These are phyloP conservation scores for Cynanchum wilfordii DNA, from an alignment of 257 asterid species.

Conservation along the genomic window DNA sequence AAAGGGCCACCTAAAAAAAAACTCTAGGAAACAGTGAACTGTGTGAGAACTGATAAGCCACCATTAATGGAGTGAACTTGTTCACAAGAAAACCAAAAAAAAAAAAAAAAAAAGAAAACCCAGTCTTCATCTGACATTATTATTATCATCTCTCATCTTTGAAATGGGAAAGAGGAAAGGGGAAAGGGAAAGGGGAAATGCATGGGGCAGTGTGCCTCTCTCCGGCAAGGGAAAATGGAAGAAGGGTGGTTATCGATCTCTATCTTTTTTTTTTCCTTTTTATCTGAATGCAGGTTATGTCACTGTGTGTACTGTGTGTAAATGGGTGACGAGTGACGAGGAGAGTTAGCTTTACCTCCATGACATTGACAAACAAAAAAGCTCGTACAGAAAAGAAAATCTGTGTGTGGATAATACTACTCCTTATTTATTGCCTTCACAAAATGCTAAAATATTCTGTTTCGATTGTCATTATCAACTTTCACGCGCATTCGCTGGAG, in stretches of 20 bases:
- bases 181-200: conserved; percentile 5
- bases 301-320: conserved; percentile 12
- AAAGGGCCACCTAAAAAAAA: not conserved
- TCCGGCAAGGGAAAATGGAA: not conserved
- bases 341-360: not conserved
- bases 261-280: not conserved
- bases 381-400: not conserved
- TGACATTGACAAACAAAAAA: conserved; percentile 7
- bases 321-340: conserved; percentile 9
- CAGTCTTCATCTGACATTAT: conserved; percentile 6
- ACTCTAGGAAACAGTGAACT: not conserved
- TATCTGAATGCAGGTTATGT: conserved; percentile 2
- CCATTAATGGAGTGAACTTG: not conserved
- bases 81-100: not conserved
- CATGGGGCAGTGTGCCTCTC: conserved; percentile 13
- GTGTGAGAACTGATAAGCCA: not conserved
- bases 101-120: not conserved
- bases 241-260: conserved; percentile 6
- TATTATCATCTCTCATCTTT: not conserved
- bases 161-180: not conserved
- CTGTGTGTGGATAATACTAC: not conserved
- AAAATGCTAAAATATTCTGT: conserved; percentile 6
- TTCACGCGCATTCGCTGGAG: not conserved
- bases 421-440: conserved; percentile 2
- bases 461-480: not conserved